Percentiles rank a stretch among this genome's conserved stretches.
These are phyloP conservation scores for Pseudogymnoascus destructans DNA, from an alignment of 2,329 filamentous ascomycete genomes.

Conservation along the genomic window DNA sequence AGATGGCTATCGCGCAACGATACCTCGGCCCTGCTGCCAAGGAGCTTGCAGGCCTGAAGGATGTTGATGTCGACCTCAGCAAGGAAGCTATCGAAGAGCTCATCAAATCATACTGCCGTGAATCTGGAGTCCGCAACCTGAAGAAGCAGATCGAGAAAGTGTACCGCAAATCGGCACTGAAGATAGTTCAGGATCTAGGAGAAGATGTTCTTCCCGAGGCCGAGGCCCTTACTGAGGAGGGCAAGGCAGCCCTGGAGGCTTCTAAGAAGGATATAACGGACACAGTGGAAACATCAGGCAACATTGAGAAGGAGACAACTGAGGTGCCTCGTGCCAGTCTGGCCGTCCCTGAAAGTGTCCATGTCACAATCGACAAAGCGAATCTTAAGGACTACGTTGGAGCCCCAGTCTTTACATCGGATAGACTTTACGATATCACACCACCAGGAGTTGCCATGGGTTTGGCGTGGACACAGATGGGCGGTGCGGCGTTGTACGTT, in stretches of 20 bases:
- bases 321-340: constrained; percentile 61
- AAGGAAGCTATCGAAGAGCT: constrained; percentile 86
- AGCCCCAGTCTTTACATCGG: constrained; percentile 87
- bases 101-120: constrained; percentile 96
- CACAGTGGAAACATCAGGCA: constrained; percentile 45
- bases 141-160: constrained; percentile 99
- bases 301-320: constrained; percentile 43
- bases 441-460: constrained; percentile 96
- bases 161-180: constrained; percentile 90
- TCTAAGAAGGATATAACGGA: constrained; percentile 52
- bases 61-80: constrained; percentile 77
- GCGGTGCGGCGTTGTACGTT: constrained; percentile 90
- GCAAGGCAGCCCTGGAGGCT: constrained; percentile 63
- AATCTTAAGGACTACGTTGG: constrained; percentile 96
- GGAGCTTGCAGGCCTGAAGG: constrained; percentile 77
- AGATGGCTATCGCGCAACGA: constrained; percentile 92
- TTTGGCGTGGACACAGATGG: constrained; percentile 94
- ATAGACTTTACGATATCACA: constrained; percentile 86
- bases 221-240: constrained; percentile 71
- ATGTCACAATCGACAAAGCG: constrained; percentile 74
- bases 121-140: constrained; percentile 90
- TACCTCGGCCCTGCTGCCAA: constrained; percentile 93
- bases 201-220: constrained; percentile 72
- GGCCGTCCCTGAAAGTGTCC: constrained; percentile 73
- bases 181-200: constrained; percentile 90